These are phyloP conservation scores for Camellia granthamiana DNA, from an alignment of 148 eudicot species.

Conservation along the genomic window DNA sequence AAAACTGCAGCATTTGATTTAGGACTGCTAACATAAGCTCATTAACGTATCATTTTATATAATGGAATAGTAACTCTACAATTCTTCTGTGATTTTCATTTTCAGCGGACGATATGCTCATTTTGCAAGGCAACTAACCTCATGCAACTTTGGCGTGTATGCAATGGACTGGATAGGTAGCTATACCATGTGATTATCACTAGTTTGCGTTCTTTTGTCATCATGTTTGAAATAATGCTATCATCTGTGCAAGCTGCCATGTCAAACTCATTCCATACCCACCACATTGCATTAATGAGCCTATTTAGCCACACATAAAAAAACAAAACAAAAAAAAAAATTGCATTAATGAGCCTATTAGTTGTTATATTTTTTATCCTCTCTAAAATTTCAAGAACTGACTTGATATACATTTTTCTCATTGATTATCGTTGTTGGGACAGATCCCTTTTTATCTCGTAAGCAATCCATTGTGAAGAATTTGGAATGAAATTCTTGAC, in stretches of 20 bases:
- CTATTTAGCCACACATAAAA: not conserved
- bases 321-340: too few relatives aligned
- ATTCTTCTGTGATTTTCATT: constrained; percentile 9
- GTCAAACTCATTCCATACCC: not conserved
- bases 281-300: not conserved
- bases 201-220: not conserved
- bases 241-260: not conserved
- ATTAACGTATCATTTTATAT: not conserved
- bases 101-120: constrained; percentile 80
- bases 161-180: constrained; percentile 98
- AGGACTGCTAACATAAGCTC: constrained; percentile 1
- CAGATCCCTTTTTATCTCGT: not conserved
- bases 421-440: not conserved
- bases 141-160: constrained; percentile 72
- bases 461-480: not conserved
- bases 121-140: constrained; percentile 72
- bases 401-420: not conserved
- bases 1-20: not conserved
- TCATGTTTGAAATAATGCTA: not conserved
- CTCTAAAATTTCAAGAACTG: not conserved
- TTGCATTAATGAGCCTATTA: not conserved
- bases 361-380: not conserved
- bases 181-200: constrained; percentile 5
- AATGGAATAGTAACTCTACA: not conserved
- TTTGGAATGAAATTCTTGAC: not conserved